phyloP scores from a whole-genome alignment of 2,329 filamentous ascomycete species.

The Byssothecium circinans region DNA sequence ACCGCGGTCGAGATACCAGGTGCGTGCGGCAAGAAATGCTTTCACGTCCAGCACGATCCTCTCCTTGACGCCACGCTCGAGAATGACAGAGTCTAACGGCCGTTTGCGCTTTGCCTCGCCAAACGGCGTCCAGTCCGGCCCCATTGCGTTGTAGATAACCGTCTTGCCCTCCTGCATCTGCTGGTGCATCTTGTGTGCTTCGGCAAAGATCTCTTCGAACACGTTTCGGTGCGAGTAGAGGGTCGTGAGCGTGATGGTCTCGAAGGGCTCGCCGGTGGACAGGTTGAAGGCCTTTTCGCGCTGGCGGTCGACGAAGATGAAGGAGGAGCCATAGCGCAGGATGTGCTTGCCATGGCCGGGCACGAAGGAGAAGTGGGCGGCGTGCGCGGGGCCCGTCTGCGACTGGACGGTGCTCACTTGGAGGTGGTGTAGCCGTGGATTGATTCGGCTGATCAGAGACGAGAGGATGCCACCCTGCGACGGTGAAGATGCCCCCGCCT shows the following conservation, averaged over 20 bases:
- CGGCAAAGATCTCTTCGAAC: conserved; percentile 85
- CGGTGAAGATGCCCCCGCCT: conserved; percentile 53
- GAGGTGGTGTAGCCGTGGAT: conserved; percentile 63
- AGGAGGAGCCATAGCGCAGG: conserved; percentile 81
- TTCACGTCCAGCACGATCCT: conserved; percentile 76
- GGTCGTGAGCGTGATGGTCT: conserved; percentile 89
- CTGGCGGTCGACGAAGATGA: conserved; percentile 83
- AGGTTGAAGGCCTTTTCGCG: conserved; percentile 82
- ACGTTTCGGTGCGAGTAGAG: conserved; percentile 86
- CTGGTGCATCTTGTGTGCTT: conserved; percentile 79
- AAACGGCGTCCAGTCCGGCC: conserved; percentile 81
- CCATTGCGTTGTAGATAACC: conserved; percentile 82
- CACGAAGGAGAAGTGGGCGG: conserved; percentile 83
- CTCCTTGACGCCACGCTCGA: conserved; percentile 83
- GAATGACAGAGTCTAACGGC: conserved; percentile 82
- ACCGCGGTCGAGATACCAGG: conserved; percentile 93
- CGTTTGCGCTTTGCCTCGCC: conserved; percentile 84
- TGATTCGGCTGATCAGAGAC: conserved; percentile 59
- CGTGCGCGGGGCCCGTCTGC: conserved; percentile 67
- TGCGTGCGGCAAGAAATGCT: conserved; percentile 75
- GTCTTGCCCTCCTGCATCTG: conserved; percentile 89
- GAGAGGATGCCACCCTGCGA: conserved; percentile 49
- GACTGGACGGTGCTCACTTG: conserved; percentile 66
- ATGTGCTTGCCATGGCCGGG: conserved; percentile 90
- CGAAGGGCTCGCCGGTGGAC: conserved; percentile 85